Evolutionary conservation across 371 early-diverging fungal genomes (phyloP).

Genomic region (Spiromyces aspiralis): DNA sequence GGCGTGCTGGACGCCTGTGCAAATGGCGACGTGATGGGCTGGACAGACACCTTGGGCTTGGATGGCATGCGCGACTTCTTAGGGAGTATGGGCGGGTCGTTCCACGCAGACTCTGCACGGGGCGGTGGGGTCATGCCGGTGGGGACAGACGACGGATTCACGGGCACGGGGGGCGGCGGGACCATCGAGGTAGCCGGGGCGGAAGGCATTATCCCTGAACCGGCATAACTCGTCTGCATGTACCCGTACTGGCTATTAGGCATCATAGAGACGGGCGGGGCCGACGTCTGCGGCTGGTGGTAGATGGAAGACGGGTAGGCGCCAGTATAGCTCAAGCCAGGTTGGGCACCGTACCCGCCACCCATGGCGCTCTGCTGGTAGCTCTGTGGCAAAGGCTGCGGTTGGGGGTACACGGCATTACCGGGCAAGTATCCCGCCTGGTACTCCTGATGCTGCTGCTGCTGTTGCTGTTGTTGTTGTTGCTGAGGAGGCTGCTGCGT

Average conservation of each 20-base stretch:
- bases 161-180: conserved; percentile 21
- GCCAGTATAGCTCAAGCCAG: neutral
- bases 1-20: conserved; percentile 19
- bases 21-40: conserved; percentile 19
- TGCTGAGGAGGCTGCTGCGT: conserved; percentile 1
- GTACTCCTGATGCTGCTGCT: conserved; percentile 16
- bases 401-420: conserved; percentile 10
- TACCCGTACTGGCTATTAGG: no score
- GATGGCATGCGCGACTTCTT: conserved; percentile 10
- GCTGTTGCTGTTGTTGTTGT: conserved; percentile 9
- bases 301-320: neutral
- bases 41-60: conserved; percentile 4
- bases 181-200: conserved; percentile 1
- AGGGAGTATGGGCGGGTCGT: conserved; percentile 20
- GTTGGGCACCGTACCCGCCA: neutral
- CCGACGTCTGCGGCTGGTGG: neutral
- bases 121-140: conserved; percentile 23
- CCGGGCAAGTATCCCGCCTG: conserved; percentile 2
- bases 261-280: conserved; percentile 2
- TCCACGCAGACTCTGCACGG: conserved; percentile 17
- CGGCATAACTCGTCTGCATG: neutral
- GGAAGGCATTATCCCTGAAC: conserved; percentile 7
- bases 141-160: conserved; percentile 20
- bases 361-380: neutral
- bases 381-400: conserved; percentile 10